phyloP scores from a whole-genome alignment of 108 stramenopile species.

The Stephanodiscus triporus region DNA sequence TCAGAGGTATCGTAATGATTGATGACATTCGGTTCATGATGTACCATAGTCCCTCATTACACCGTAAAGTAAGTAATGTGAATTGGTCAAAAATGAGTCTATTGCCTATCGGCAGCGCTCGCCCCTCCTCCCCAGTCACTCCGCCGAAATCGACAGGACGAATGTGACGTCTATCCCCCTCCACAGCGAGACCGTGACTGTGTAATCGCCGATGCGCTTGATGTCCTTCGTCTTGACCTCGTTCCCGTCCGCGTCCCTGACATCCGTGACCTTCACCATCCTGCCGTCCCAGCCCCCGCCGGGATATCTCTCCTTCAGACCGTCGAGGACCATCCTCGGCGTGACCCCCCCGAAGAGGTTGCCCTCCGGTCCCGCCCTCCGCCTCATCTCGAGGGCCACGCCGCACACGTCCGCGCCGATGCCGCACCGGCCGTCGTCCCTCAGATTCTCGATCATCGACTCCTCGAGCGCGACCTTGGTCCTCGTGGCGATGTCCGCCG shows the following conservation, averaged over 20 bases:
- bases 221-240: slow-evolving; percentile 65
- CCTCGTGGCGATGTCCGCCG: slow-evolving; percentile 26
- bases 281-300: slow-evolving; percentile 52
- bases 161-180: slow-evolving; percentile 59
- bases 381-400: slow-evolving; percentile 31
- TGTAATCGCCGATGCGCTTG: slow-evolving; percentile 69
- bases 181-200: slow-evolving; percentile 48
- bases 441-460: slow-evolving; percentile 30
- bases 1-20: too few species aligned
- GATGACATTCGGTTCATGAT: too few species aligned
- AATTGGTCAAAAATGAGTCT: too few species aligned
- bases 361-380: slow-evolving; percentile 79
- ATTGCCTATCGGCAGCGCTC: too few species aligned
- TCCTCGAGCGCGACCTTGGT: slow-evolving; percentile 33
- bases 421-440: slow-evolving; percentile 37
- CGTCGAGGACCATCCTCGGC: slow-evolving; percentile 65
- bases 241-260: slow-evolving; percentile 56
- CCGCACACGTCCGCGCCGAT: slow-evolving; percentile 27
- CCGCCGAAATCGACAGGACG: slow-evolving; percentile 52
- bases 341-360: slow-evolving; percentile 82
- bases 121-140: slow-evolving; percentile 6
- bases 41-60: too few species aligned
- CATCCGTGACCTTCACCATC: slow-evolving; percentile 49
- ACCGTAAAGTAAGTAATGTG: too few species aligned
- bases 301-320: slow-evolving; percentile 49